phyloP scores from a whole-genome alignment of 2,329 filamentous ascomycete genomes.

The Periconia digitata region DNA sequence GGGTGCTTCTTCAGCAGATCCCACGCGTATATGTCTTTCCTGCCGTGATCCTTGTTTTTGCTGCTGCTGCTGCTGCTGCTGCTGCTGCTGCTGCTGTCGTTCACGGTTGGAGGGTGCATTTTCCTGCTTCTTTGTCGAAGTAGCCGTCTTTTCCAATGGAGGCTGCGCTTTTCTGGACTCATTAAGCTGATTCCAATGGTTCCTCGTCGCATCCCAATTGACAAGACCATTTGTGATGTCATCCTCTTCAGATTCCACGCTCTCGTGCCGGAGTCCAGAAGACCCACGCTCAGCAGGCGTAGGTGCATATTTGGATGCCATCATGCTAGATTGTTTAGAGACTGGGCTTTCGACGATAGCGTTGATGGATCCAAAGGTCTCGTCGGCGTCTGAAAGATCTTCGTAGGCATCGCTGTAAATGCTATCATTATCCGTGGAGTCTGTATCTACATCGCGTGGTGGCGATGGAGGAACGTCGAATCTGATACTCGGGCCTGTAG shows the following conservation, averaged over 20 bases:
- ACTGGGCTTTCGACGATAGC: slow-evolving; percentile 67
- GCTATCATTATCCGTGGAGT: slow-evolving; percentile 46
- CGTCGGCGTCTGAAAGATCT: slow-evolving; percentile 66
- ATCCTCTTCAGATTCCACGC: background rate
- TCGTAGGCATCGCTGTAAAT: slow-evolving; percentile 79
- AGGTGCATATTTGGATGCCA: slow-evolving; percentile 26
- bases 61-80: no score
- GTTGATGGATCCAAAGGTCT: slow-evolving; percentile 72
- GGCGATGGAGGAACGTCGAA: background rate
- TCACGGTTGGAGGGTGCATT: background rate
- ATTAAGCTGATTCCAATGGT: slow-evolving; percentile 69
- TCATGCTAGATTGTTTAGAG: slow-evolving; percentile 23
- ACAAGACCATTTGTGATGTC: background rate
- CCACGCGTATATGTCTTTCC: background rate
- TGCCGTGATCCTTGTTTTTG: background rate
- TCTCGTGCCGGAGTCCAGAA: slow-evolving; percentile 15
- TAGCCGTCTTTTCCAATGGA: slow-evolving; percentile 47
- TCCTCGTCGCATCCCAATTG: slow-evolving; percentile 69
- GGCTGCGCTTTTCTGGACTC: slow-evolving; percentile 63
- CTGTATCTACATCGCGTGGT: slow-evolving; percentile 14
- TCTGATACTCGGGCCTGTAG: background rate
- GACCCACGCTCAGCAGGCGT: slow-evolving; percentile 14
- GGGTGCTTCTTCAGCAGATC: background rate
- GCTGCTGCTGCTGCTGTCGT: background rate
- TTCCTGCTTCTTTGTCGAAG: background rate